Conservation (phyloP, 2,329 filamentous ascomycete genomes). For the Penicillium sp. region DNA sequence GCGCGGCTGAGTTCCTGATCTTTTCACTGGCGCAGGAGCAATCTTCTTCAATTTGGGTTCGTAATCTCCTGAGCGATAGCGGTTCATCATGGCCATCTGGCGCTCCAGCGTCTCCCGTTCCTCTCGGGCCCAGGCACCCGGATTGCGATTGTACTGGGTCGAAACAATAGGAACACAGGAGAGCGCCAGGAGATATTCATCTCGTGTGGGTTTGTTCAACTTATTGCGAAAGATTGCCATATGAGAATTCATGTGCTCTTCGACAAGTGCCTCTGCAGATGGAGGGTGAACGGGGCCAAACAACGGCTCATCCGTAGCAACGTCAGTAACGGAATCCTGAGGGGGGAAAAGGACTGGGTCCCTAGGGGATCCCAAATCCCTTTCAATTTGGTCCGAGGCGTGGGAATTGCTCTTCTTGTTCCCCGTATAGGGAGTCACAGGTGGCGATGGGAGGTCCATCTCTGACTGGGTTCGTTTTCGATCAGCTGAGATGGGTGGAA, state of each 20-base stretch:
- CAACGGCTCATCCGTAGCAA: slow-evolving; percentile 42
- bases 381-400: slow-evolving; percentile 35
- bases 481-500: slow-evolving; percentile 44
- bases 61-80: slow-evolving; percentile 32
- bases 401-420: slow-evolving; percentile 42
- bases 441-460: slow-evolving; percentile 48
- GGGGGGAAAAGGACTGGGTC: slow-evolving; percentile 48
- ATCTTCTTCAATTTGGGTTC: slow-evolving; percentile 42
- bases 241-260: slow-evolving; percentile 45
- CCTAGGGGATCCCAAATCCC: slow-evolving; percentile 32
- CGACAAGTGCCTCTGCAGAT: slow-evolving; percentile 41
- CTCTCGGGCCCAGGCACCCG: slow-evolving; percentile 44
- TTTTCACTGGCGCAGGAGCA: slow-evolving; percentile 41
- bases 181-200: slow-evolving; percentile 46
- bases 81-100: slow-evolving; percentile 44
- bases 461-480: slow-evolving; percentile 45
- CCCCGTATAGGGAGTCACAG: slow-evolving; percentile 46
- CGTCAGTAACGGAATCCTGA: slow-evolving; percentile 34
- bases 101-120: slow-evolving; percentile 45
- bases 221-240: slow-evolving; percentile 45
- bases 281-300: slow-evolving; percentile 39
- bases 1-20: slow-evolving; percentile 27
- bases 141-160: slow-evolving; percentile 46
- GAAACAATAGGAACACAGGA: slow-evolving; percentile 47
- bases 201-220: slow-evolving; percentile 44